These are phyloP conservation scores for Trametes coccinea DNA, from an alignment of 768 basidiomycete species.

Conservation along the genomic window DNA sequence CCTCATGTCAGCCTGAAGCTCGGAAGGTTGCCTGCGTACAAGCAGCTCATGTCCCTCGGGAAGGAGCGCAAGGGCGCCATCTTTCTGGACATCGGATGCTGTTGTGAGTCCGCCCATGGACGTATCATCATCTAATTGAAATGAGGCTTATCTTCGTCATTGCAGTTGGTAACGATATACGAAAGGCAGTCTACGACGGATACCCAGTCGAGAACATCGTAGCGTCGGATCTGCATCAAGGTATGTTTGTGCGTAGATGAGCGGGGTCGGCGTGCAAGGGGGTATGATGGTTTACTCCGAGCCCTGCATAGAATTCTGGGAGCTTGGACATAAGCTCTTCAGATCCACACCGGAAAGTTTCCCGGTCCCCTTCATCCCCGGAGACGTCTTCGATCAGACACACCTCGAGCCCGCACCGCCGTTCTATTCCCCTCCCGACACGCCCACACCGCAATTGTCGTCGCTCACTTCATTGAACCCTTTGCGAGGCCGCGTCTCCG, in stretches of 20 bases:
- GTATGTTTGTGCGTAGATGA: slow-evolving; percentile 21
- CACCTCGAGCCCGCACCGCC: slow-evolving; percentile 37
- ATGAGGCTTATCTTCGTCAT: background rate
- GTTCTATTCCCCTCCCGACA: slow-evolving; percentile 13
- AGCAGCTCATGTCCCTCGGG: slow-evolving; percentile 34
- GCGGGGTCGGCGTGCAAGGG: too few species aligned
- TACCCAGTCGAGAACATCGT: slow-evolving; percentile 40
- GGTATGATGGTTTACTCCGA: too few species aligned
- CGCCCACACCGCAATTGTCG: slow-evolving; percentile 28
- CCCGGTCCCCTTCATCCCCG: slow-evolving; percentile 52
- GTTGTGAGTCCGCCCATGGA: slow-evolving; percentile 30
- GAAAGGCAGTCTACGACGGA: slow-evolving; percentile 41
- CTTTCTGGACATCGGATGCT: slow-evolving; percentile 44
- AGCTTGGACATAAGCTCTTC: slow-evolving; percentile 60
- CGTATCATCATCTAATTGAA: background rate
- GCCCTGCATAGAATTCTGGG: slow-evolving; percentile 50
- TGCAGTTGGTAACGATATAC: slow-evolving; percentile 40
- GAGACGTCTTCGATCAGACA: slow-evolving; percentile 49
- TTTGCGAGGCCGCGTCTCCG: slow-evolving; percentile 46
- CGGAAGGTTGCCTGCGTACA: slow-evolving; percentile 21
- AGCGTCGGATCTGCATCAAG: slow-evolving; percentile 37
- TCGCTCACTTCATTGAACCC: slow-evolving; percentile 43
- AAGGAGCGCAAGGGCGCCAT: slow-evolving; percentile 35
- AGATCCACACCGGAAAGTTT: slow-evolving; percentile 49
- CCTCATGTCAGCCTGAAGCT: slow-evolving; percentile 17